Percentiles rank a stretch among this genome's conserved stretches.
phyloP scores from a whole-genome alignment of 2,329 filamentous ascomycete genomes.

The Clarireedia homoeocarpa region DNA sequence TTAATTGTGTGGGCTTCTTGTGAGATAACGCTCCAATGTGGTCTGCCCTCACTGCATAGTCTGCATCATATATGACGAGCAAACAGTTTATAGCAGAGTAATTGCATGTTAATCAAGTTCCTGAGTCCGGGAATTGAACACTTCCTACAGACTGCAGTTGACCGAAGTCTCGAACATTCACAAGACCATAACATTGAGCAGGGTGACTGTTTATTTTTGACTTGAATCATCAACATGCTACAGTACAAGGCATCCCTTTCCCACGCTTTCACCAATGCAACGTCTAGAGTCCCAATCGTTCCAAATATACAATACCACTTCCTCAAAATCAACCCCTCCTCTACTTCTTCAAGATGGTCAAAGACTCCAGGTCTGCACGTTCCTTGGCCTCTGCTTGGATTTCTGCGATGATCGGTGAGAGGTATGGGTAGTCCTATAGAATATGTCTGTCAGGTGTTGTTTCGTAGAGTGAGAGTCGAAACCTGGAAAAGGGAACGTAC shows the following conservation, averaged over 20 bases:
- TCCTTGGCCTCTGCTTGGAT: slow-evolving; percentile 61
- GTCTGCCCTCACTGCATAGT: too few species aligned
- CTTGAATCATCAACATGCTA: slow-evolving; percentile 4
- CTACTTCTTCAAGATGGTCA: slow-evolving; percentile 43
- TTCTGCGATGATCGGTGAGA: slow-evolving; percentile 59
- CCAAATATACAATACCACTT: slow-evolving; percentile 16
- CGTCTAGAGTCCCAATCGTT: not conserved
- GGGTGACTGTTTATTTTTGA: slow-evolving; percentile 2
- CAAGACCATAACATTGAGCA: not conserved
- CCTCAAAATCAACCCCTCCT: not conserved
- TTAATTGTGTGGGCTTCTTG: not conserved
- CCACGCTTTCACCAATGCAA: not conserved
- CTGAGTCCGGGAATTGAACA: too few species aligned
- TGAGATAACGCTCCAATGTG: not conserved
- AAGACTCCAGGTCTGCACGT: slow-evolving; percentile 59
- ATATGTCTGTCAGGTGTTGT: not conserved
- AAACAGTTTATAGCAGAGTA: too few species aligned
- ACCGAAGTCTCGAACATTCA: too few species aligned
- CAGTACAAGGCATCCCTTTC: slow-evolving; percentile 5
- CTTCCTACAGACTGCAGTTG: too few species aligned
- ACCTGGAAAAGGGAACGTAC: slow-evolving; percentile 35
- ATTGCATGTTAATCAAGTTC: too few species aligned
- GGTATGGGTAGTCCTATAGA: slow-evolving; percentile 55
- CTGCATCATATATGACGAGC: too few species aligned
- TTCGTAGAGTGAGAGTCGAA: slow-evolving; percentile 14